phyloP scores from a whole-genome alignment of 2,329 filamentous ascomycete species.

The Ustulina deusta region DNA sequence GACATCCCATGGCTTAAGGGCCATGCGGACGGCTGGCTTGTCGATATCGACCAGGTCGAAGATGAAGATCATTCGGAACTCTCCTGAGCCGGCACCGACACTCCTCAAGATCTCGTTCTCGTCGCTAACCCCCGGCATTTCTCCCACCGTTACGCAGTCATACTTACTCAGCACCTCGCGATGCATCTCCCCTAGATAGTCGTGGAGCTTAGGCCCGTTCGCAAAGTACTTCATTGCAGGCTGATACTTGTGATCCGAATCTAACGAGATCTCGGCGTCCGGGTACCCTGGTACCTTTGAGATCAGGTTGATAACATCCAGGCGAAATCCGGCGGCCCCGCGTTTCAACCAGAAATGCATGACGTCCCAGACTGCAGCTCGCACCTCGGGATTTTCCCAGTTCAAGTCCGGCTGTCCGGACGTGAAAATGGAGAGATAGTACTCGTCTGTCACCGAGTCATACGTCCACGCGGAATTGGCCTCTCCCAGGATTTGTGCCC shows the following conservation, averaged over 20 bases:
- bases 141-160: constrained; percentile 77
- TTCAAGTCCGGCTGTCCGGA: constrained; percentile 86
- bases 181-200: constrained; percentile 76
- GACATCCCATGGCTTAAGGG: constrained; percentile 61
- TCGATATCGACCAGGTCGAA: constrained; percentile 74
- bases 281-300: constrained; percentile 71
- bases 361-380: constrained; percentile 76
- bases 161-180: constrained; percentile 68
- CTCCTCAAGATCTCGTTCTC: constrained; percentile 68
- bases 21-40: constrained; percentile 58
- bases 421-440: constrained; percentile 71
- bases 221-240: constrained; percentile 69
- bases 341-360: constrained; percentile 84
- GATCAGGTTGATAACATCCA: constrained; percentile 80
- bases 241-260: constrained; percentile 58
- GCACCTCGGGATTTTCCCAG: constrained; percentile 78
- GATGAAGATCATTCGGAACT: constrained; percentile 78
- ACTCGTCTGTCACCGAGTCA: constrained; percentile 25
- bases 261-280: constrained; percentile 67
- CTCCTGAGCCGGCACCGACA: constrained; percentile 67
- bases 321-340: constrained; percentile 79
- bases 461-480: constrained; percentile 74
- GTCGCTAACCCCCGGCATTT: constrained; percentile 73
- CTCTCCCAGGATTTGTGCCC: constrained; percentile 71
- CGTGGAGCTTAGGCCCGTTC: constrained; percentile 76